These are phyloP conservation scores for Gymnopilus dilepis DNA, from an alignment of 768 basidiomycete genomes.

Conservation along the genomic window DNA sequence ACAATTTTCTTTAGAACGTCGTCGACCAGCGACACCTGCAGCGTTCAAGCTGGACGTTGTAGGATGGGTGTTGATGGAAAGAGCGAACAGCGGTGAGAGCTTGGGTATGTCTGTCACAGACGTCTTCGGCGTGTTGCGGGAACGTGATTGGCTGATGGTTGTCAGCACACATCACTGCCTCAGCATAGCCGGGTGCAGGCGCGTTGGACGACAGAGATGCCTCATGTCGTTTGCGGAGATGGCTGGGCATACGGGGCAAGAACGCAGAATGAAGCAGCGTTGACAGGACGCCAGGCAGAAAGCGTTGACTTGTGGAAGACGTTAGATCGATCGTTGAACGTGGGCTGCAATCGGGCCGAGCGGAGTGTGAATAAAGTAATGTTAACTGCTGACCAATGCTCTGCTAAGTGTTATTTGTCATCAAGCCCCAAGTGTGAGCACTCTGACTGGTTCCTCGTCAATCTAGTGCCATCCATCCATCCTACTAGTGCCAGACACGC, in stretches of 20 bases:
- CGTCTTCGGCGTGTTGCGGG: background rate
- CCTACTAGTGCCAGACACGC: background rate
- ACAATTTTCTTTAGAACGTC: slow-evolving; percentile 18
- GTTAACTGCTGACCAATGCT: background rate
- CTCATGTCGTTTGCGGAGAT: background rate
- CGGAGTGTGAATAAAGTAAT: slow-evolving; percentile 3
- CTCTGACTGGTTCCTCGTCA: slow-evolving; percentile 8
- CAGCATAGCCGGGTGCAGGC: background rate
- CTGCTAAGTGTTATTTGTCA: slow-evolving; percentile 12
- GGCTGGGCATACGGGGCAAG: background rate
- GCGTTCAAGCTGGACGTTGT: slow-evolving; percentile 9
- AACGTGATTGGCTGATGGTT: slow-evolving; percentile 13
- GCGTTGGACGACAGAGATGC: background rate
- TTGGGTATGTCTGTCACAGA: too few relatives aligned
- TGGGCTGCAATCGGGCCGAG: background rate
- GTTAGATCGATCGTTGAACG: background rate
- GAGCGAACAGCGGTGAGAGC: slow-evolving; percentile 4
- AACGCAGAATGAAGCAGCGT: background rate
- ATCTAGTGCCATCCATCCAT: background rate
- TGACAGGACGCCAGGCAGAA: background rate
- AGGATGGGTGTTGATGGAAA: slow-evolving; percentile 2
- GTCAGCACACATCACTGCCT: slow-evolving; percentile 8
- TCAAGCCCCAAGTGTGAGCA: slow-evolving; percentile 12
- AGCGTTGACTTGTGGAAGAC: background rate
- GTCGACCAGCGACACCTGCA: slow-evolving; percentile 11